Evolutionary conservation across 176 grass and related monocot species (phyloP).

Genomic region (Ampelocalamus luodianensis): DNA sequence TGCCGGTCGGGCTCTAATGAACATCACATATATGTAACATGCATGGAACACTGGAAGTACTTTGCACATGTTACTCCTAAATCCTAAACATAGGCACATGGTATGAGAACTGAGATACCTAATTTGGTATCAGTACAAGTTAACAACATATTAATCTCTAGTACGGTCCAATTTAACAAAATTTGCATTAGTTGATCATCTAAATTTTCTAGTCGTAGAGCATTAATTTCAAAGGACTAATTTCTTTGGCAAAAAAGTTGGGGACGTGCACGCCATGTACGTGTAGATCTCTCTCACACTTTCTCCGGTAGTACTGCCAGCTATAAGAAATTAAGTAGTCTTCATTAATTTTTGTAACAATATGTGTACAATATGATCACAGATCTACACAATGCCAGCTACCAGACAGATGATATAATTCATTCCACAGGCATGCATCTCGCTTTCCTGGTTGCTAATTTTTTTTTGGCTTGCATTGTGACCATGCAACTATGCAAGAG

Average conservation of each 20-base stretch:
- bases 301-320: slow-evolving; percentile 8
- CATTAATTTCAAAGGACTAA: slow-evolving; percentile 19
- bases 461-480: slow-evolving; percentile 17
- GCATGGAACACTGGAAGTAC: not conserved
- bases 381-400: slow-evolving; percentile 36
- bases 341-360: slow-evolving; percentile 13
- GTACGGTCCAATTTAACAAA: not conserved
- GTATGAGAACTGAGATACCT: not conserved
- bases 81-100: slow-evolving; percentile 21
- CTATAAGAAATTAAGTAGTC: slow-evolving; percentile 22
- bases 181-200: not conserved
- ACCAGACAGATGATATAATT: slow-evolving; percentile 32
- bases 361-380: slow-evolving; percentile 10
- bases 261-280: slow-evolving; percentile 36
- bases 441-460: slow-evolving; percentile 32
- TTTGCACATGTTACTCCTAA: not conserved
- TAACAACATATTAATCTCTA: not conserved
- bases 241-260: not conserved
- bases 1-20: no score
- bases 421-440: slow-evolving; percentile 39
- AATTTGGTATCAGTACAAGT: not conserved
- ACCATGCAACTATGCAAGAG: not conserved
- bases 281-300: slow-evolving; percentile 19
- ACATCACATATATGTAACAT: not conserved
- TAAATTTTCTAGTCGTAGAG: not conserved